Evolutionary conservation across 2,329 filamentous ascomycete species (phyloP), one percentile per base, ranked within the genome.

Genomic region (Arachnomyces sp.): DNA sequence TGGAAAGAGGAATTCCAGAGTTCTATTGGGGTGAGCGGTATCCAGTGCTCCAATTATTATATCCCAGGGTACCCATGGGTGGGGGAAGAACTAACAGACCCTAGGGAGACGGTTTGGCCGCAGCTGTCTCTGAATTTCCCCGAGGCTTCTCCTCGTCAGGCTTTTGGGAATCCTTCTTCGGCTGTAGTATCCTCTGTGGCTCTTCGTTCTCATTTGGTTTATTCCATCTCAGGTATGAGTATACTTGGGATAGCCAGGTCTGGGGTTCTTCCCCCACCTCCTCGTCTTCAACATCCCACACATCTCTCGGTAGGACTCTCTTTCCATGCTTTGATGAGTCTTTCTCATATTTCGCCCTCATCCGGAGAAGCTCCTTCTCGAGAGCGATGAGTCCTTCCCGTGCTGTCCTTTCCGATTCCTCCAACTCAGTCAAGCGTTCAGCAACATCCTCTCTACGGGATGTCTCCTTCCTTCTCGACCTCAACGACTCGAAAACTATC

Each of bases 401-500:
- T 3, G 61, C 54, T 7, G 60, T 53, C 40, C 58, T 62, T 42
- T 70, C 66, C 1, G 65, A 67, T 40, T 72, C 63, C 54, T 81
- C 76, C 2, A 82, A 55, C 43, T 75, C 72, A 32, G 70, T 68
- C 9, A 84, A 51, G 15, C 77, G 66, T 41, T 79, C 76, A 2
- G 72, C 67, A 3, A 83, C 73, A 44, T 77, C 74, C 41, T 81
- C 76, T 40, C 77, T 61, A 35, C 76, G 65, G 15, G 67, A 74
- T 36, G 64, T 72, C 45, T 78, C 77, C 54, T 82, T 83, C 43
- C 74, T 67, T 38, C 77, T 66, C 20, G 74, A 73, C 40, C 79
- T 64, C 70, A 71, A 77, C 14, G 73, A 71, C 52, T 84, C 79
- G 39, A 76, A 76, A 0, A 82, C 57, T 33, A 84, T 77, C 43